Evolutionary conservation across 768 basidiomycete species (phyloP), one percentile per base, ranked within the genome.

Genomic region (Pseudohyphozyma bogoriensis): DNA sequence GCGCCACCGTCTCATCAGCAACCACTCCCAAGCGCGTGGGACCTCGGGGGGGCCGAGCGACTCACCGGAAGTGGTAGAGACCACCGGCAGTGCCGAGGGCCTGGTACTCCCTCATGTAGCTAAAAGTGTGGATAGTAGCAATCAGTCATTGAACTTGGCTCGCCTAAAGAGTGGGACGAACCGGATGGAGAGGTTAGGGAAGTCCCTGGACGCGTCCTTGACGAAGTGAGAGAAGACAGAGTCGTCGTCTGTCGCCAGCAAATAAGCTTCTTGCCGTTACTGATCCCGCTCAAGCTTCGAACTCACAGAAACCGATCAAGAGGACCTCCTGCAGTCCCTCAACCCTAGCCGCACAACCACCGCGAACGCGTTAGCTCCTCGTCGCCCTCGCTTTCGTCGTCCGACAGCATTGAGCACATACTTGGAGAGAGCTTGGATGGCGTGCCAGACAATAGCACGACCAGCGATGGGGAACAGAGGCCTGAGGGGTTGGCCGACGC

Each of bases 61-160:
- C 39, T n/a, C n/a, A n/a, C n/a, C 49, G 72, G 73, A 76, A 60
- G 50, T 66, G 67, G 59, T 63, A 65, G 18, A 63, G 40, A 6
- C 62, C 64, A 42, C 76, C 76, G 13, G 77, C 77, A 4, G 76
- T 77, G 8, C 77, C 77, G 15, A 78, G 71, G 0, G 75, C 64
- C 50, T 73, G 66, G 67, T 74, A 78, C 58, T 78, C 77, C 40
- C 77, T 70, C 36, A 77, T 63, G 69, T 78, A 78, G 55, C 73
- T 73, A 65, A 9, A 12, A 12, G 24, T 24, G 35, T 10, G 37
- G 4, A 46, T 12, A 45, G 5, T 13, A 22, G 18, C 0, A 24
- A 24, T 46, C 8, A 35, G 36, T 51, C 29, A 11, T 50, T 32
- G 12, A 6, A 18, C 28, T 22, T 33, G 15, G 13, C 15, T 26